phyloP scores from a whole-genome alignment of 176 grass and related monocot species.

The Hsuehochloa calcarea region DNA sequence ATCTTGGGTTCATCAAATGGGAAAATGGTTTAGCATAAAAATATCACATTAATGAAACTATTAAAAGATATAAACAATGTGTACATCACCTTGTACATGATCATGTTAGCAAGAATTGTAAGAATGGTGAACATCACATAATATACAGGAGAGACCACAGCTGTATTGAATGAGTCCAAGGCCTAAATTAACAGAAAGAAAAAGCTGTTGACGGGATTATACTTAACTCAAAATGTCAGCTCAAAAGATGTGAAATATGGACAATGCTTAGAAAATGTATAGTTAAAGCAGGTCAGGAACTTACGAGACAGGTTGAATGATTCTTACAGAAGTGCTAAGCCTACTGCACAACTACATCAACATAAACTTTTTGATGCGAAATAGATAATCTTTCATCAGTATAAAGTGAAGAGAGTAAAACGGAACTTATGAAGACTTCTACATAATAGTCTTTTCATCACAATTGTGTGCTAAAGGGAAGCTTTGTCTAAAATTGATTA shows the following conservation, averaged over 20 bases:
- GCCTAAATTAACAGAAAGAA: slow-evolving; percentile 49
- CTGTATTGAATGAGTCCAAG: slow-evolving; percentile 87
- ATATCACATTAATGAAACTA: neutral
- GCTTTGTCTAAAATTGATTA: neutral
- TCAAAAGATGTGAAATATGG: neutral
- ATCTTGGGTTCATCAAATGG: neutral
- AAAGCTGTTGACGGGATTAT: neutral
- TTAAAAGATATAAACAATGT: neutral
- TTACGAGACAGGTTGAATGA: neutral
- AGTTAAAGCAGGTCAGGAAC: neutral
- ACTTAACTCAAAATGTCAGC: neutral
- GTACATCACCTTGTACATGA: slow-evolving; percentile 87
- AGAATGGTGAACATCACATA: slow-evolving; percentile 98
- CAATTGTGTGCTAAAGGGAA: neutral
- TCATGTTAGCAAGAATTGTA: slow-evolving; percentile 95
- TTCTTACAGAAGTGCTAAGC: slow-evolving; percentile 3
- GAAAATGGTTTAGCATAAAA: neutral
- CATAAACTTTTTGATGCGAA: no score
- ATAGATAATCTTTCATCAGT: neutral
- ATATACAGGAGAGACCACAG: slow-evolving; percentile 84
- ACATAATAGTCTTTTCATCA: neutral
- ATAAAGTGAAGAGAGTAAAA: neutral
- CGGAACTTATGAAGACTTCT: neutral
- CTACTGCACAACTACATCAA: neutral
- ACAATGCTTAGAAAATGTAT: neutral